Conservation (phyloP, 108 stramenopile genomes). For the Bacterosira constricta region DNA sequence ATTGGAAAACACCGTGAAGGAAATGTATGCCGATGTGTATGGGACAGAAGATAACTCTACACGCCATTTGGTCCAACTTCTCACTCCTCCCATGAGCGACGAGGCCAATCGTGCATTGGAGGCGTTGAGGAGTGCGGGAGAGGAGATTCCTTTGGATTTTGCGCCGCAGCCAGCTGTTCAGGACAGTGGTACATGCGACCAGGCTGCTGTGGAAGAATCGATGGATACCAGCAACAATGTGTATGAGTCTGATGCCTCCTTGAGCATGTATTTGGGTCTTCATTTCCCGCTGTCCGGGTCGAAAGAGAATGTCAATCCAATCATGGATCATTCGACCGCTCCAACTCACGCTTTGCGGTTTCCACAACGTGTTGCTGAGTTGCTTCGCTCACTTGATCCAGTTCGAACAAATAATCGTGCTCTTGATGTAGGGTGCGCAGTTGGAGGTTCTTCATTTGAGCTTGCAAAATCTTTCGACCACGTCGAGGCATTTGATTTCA, state of each 20-base stretch:
- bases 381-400: conserved; percentile 46
- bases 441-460: conserved; percentile 86
- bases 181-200: conserved; percentile 9
- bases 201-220: not conserved
- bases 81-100: conserved; percentile 66
- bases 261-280: conserved; percentile 77
- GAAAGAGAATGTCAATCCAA: conserved; percentile 55
- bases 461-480: conserved; percentile 78
- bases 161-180: conserved; percentile 38
- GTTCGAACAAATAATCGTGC: conserved; percentile 47
- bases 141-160: conserved; percentile 58
- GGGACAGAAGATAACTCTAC: conserved; percentile 51
- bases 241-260: conserved; percentile 64
- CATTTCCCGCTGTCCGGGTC: conserved; percentile 63
- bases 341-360: conserved; percentile 63
- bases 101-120: conserved; percentile 53
- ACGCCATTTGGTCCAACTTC: conserved; percentile 61
- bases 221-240: conserved; percentile 41
- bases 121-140: conserved; percentile 58
- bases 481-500: conserved; percentile 90
- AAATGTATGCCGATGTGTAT: conserved; percentile 57
- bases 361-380: conserved; percentile 66
- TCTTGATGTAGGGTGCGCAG: conserved; percentile 90
- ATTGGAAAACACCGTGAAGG: conserved; percentile 26
- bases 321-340: conserved; percentile 51